Evolutionary conservation across 1,139 yeast species (phyloP).

Genomic region (Suhomyces panamericanus): DNA sequence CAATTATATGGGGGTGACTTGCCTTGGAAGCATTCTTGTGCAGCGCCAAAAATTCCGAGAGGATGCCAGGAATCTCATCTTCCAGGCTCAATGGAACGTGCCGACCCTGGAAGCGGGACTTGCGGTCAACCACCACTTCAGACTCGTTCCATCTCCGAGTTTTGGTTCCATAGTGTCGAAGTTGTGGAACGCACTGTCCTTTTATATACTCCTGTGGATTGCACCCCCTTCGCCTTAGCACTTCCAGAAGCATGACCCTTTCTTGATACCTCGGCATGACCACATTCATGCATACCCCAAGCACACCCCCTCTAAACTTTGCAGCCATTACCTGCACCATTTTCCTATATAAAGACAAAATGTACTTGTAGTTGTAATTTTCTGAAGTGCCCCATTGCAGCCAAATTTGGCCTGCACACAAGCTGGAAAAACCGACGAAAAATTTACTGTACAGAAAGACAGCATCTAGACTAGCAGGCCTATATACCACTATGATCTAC

Average conservation of each 20-base stretch:
- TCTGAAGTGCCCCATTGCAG: background rate
- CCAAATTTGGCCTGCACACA: constrained; percentile 9
- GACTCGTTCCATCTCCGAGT: constrained; percentile 30
- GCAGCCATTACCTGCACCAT: background rate
- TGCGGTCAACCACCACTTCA: constrained; percentile 38
- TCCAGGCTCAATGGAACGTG: constrained; percentile 38
- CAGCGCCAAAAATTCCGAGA: constrained; percentile 36
- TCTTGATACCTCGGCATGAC: background rate
- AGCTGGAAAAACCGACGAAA: constrained; percentile 5
- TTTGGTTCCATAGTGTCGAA: background rate
- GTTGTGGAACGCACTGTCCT: background rate
- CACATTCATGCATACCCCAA: background rate
- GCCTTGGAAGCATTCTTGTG: constrained; percentile 50
- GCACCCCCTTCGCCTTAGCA: background rate
- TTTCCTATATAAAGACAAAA: no score
- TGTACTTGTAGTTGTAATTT: background rate
- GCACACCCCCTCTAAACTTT: background rate
- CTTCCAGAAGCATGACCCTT: background rate
- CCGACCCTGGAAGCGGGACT: constrained; percentile 65
- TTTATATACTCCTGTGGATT: background rate
- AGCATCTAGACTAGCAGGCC: background rate
- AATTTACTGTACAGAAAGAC: constrained; percentile 4
- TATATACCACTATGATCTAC: constrained; percentile 62
- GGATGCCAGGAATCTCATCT: constrained; percentile 38
- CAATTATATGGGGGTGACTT: constrained; percentile 65